Evolutionary conservation across 2,329 filamentous ascomycete genomes (phyloP).

Genomic region (Ophiostoma pallidulum): DNA sequence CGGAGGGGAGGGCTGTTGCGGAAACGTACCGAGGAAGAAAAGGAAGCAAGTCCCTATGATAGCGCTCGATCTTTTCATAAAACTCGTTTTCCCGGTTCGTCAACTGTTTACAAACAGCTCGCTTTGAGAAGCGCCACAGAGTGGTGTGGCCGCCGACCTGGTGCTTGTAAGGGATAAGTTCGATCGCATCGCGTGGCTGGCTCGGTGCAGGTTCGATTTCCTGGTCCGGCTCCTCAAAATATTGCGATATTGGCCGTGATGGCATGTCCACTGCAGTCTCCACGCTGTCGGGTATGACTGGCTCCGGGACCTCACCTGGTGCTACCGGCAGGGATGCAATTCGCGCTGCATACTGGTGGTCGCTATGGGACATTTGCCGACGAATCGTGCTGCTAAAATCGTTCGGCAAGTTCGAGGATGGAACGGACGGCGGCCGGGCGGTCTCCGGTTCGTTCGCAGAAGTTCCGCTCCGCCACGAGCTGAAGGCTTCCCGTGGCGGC

Average conservation of each 20-base stretch:
- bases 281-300: slow-evolving; percentile 30
- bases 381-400: slow-evolving; percentile 6
- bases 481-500: slow-evolving; percentile 28
- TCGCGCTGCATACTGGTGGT: slow-evolving; percentile 12
- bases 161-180: slow-evolving; percentile 93
- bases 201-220: slow-evolving; percentile 42
- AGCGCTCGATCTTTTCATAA: slow-evolving; percentile 88
- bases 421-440: slow-evolving; percentile 21
- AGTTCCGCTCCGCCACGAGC: slow-evolving; percentile 47
- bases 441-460: slow-evolving; percentile 39
- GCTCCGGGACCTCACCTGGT: slow-evolving; percentile 27
- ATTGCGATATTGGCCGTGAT: slow-evolving; percentile 31
- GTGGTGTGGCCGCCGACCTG: slow-evolving; percentile 97
- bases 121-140: slow-evolving; percentile 87
- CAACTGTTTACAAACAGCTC: slow-evolving; percentile 94
- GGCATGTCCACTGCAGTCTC: slow-evolving; percentile 23
- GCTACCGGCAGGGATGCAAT: slow-evolving; percentile 7
- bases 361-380: slow-evolving; percentile 11
- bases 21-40: slow-evolving; percentile 70
- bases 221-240: slow-evolving; percentile 40
- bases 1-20: no score
- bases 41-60: slow-evolving; percentile 79
- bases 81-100: slow-evolving; percentile 99
- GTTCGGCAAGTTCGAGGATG: slow-evolving; percentile 2
- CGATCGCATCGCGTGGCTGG: slow-evolving; percentile 76